phyloP scores from a whole-genome alignment of 2,329 filamentous ascomycete genomes.

The Aspergillus sp. region DNA sequence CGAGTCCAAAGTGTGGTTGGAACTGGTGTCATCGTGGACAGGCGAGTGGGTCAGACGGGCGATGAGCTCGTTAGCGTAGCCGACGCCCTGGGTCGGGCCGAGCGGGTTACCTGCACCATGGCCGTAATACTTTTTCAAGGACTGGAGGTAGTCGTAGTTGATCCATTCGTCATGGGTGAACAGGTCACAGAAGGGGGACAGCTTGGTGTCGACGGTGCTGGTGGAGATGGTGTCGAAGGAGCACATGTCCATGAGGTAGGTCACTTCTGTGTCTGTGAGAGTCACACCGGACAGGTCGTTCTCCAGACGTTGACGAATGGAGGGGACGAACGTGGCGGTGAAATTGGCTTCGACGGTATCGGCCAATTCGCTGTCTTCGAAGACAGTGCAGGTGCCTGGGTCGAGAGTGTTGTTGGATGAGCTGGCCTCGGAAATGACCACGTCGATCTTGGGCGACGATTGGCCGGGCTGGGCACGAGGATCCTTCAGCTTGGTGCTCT shows the following conservation, averaged over 20 bases:
- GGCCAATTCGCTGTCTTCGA: conserved; percentile 58
- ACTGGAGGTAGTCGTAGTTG: conserved; percentile 77
- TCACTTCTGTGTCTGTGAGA: conserved; percentile 62
- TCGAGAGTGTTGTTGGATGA: conserved; percentile 79
- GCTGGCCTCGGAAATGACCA: conserved; percentile 66
- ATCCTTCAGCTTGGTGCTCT: conserved; percentile 54
- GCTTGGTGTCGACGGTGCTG: conserved; percentile 49
- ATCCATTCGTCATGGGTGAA: conserved; percentile 75
- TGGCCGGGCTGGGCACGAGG: conserved; percentile 41
- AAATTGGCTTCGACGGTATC: conserved; percentile 58
- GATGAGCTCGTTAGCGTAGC: conserved; percentile 84
- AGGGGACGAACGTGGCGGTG: conserved; percentile 63
- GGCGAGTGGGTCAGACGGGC: conserved; percentile 71
- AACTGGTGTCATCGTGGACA: conserved; percentile 72
- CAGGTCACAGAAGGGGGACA: conserved; percentile 73
- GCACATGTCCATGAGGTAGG: conserved; percentile 84
- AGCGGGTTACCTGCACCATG: conserved; percentile 75
- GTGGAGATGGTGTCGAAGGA: conserved; percentile 76
- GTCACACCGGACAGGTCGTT: conserved; percentile 67
- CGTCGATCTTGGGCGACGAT: conserved; percentile 60
- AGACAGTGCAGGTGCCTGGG: conserved; percentile 69
- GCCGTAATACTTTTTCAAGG: conserved; percentile 81
- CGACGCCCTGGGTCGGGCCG: conserved; percentile 81
- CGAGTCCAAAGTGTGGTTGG: conserved; percentile 74
- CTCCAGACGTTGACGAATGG: conserved; percentile 71